These are phyloP conservation scores for Mycena alexandri DNA, from an alignment of 768 basidiomycete species.

Conservation along the genomic window DNA sequence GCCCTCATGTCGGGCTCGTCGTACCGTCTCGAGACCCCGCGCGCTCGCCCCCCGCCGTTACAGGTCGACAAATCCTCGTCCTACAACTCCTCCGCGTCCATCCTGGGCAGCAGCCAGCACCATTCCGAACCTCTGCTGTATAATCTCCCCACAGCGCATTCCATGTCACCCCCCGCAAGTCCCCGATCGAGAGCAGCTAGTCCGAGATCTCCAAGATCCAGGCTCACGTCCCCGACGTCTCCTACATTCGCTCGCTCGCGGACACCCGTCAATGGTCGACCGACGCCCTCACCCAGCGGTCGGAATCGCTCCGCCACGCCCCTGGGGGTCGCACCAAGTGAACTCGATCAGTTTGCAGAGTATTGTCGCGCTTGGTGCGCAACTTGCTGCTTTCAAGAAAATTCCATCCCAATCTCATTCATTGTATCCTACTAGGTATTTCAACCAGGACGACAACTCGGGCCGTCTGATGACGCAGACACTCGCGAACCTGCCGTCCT, in stretches of 20 bases:
- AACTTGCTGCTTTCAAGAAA: neutral
- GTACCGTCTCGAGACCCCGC: constrained; percentile 75
- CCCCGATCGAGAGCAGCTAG: constrained; percentile 54
- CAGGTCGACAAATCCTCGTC: constrained; percentile 65
- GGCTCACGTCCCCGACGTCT: constrained; percentile 67
- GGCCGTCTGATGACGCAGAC: constrained; percentile 87
- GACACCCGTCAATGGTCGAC: constrained; percentile 61
- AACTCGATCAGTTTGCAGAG: constrained; percentile 84
- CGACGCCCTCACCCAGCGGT: constrained; percentile 68
- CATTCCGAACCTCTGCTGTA: constrained; percentile 79
- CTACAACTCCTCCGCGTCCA: constrained; percentile 53
- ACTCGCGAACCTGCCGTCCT: constrained; percentile 81
- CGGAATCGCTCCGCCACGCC: constrained; percentile 80
- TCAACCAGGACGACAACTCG: constrained; percentile 82
- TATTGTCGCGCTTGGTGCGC: constrained; percentile 83
- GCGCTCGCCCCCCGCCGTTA: constrained; percentile 73
- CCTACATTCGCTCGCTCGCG: constrained; percentile 68
- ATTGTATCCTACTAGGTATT: constrained; percentile 70
- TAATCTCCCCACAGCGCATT: constrained; percentile 74
- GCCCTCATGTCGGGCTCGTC: constrained; percentile 68
- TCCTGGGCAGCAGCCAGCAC: constrained; percentile 54
- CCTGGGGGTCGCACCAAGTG: constrained; percentile 70
- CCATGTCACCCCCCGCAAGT: constrained; percentile 71
- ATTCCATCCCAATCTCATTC: constrained; percentile 10
- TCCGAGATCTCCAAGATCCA: constrained; percentile 36